Conservation (phyloP, 208 protist genomes). For the Blastocrithidia nonstop region DNA sequence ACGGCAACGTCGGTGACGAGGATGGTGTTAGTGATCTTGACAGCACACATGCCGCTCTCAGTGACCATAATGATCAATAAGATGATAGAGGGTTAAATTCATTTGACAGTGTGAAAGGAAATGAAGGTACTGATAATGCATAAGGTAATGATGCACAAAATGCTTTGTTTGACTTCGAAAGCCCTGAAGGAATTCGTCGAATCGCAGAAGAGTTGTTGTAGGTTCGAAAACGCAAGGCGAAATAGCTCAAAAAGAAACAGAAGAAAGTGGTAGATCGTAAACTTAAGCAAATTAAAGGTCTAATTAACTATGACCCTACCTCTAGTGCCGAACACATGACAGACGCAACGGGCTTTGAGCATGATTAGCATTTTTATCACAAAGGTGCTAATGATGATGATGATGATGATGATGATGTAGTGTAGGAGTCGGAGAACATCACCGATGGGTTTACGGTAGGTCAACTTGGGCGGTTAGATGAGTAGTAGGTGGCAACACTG, state of each 20-base stretch:
- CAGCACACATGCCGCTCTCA: conserved; percentile 11
- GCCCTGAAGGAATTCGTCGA: conserved; percentile 55
- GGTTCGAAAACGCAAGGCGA: conserved; percentile 66
- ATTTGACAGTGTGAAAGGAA: conserved; percentile 16
- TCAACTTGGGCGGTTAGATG: conserved; percentile 44
- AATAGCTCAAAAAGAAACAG: conserved; percentile 84
- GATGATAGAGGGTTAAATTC: conserved; percentile 6
- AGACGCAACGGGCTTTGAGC: conserved; percentile 43
- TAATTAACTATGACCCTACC: conserved; percentile 87
- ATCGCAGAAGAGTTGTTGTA: conserved; percentile 80
- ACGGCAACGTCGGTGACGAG: conserved; percentile 9
- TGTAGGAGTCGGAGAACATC: too few relatives aligned
- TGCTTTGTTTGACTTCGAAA: conserved; percentile 57
- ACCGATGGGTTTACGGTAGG: conserved; percentile 70
- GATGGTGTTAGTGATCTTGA: conserved; percentile 13
- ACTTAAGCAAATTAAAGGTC: conserved; percentile 81
- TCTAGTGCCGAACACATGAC: conserved; percentile 47
- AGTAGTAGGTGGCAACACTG: conserved; percentile 28
- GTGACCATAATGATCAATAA: too few relatives aligned
- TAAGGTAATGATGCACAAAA: conserved; percentile 15
- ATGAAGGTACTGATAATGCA: neutral
- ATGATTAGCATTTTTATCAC: conserved; percentile 8
- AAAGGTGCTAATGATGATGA: conserved; percentile 3
- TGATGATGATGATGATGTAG: conserved; percentile 12
- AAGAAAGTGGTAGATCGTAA: conserved; percentile 87